Base-by-base conservation (phyloP, 176 grass and related monocot species). In the Avena sativa region DNA sequence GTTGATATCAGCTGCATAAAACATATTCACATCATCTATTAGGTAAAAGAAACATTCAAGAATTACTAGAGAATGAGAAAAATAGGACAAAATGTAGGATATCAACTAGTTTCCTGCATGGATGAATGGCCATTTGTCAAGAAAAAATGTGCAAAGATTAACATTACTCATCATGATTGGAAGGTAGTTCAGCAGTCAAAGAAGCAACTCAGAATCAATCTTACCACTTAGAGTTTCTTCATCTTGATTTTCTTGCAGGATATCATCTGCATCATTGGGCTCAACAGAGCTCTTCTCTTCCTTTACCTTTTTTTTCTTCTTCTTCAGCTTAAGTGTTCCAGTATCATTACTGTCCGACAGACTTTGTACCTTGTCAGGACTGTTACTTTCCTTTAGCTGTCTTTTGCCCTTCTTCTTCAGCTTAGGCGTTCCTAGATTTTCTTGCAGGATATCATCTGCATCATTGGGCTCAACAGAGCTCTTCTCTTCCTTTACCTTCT, bases 261-360 rank as follows among this genome's bases (percentile, higher is more conserved):
- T 81, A 91, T 80, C 87, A 49, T 89, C 88, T 87, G 43, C 76
- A 16, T 85, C 68, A 74, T 9, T 72, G 21, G 56, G 51, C 34
- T 77, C 83, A 60, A 53, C 25, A 84, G 62, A 82, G 66, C 36
- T 82, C 83, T 84, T 84, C 87, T 62, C 85, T 79, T 84, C 76
- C 38, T 89, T 93, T 40, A 74, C 66, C 79, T 86, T 92, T 80
- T 36, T 91, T 8, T 68, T 94, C 89, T 89, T 94, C 55, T 86
- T 90, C 79, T 81, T 88, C 86, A 91, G 32, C 52, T 91, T 88
- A 61, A 34, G 43, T 32, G 21, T 74, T 84, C 56, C 79, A 51
- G 52, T 26, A 77, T 88, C 61, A 60, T 78, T 89, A 79, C 32
- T 84, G 25, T 86, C 76, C 56, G 72, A 58, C 38, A 48, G 34